A percentile compares a stretch with the other conserved stretches of the same genome.
These are phyloP conservation scores for Dipteronia dyeriana DNA, from an alignment of 345 rosid species.

Conservation along the genomic window DNA sequence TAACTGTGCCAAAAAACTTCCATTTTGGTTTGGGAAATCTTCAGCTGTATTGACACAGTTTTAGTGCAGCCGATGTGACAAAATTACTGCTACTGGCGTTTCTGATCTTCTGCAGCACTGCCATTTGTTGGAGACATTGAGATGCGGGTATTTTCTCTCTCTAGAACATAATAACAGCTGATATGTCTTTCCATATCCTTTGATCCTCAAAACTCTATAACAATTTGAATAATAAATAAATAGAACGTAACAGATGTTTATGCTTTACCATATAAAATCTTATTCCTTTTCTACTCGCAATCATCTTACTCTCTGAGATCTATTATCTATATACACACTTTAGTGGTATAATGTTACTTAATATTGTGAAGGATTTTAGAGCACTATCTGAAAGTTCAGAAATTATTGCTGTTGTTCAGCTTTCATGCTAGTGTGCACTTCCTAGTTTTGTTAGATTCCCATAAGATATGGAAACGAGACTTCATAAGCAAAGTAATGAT, in stretches of 20 bases:
- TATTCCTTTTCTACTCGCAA: background rate
- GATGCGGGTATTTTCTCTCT: slow-evolving; percentile 69
- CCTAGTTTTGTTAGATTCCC: background rate
- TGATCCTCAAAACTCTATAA: background rate
- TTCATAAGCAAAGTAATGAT: background rate
- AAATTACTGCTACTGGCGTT: slow-evolving; percentile 60
- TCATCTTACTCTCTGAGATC: background rate
- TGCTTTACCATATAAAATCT: background rate
- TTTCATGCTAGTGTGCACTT: background rate
- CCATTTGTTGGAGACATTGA: slow-evolving; percentile 64
- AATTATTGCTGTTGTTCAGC: background rate
- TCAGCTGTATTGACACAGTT: slow-evolving; percentile 8
- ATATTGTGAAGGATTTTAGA: background rate
- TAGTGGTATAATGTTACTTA: background rate
- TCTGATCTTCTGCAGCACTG: slow-evolving; percentile 68
- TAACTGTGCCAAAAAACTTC: background rate
- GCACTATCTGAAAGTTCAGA: background rate
- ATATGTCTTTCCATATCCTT: background rate
- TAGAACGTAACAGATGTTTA: background rate
- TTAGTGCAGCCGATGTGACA: slow-evolving; percentile 66
- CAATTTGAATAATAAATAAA: background rate
- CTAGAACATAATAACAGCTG: background rate
- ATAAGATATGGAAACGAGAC: background rate
- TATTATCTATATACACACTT: background rate
- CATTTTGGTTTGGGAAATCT: background rate